Conservation (phyloP, 129 eudicot species). For the Flaveria ramosissima region DNA sequence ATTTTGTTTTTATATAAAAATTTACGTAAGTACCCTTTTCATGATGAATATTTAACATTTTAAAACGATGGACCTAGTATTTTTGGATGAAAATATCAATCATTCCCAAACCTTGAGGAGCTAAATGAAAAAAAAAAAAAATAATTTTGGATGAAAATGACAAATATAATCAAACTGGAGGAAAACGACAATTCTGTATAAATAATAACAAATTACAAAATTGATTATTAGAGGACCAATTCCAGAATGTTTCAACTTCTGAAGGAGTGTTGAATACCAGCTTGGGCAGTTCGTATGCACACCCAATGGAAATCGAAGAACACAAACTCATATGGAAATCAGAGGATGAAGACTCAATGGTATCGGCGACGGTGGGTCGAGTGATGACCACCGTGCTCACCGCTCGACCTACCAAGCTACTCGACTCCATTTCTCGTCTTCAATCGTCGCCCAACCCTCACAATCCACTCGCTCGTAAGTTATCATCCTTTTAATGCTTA, state of each 20-base stretch:
- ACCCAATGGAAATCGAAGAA: slow-evolving; percentile 38
- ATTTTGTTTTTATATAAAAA: no score
- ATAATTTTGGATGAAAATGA: no score
- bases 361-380: slow-evolving; percentile 67
- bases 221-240: no score
- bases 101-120: no score
- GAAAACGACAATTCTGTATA: no score
- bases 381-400: slow-evolving; percentile 65
- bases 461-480: slow-evolving; percentile 46
- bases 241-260: background rate
- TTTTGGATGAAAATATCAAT: no score
- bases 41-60: no score
- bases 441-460: slow-evolving; percentile 50
- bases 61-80: no score
- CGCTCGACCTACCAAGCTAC: slow-evolving; percentile 64
- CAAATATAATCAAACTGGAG: no score
- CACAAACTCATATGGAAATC: slow-evolving; percentile 35
- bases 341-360: slow-evolving; percentile 47
- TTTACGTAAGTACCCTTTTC: no score
- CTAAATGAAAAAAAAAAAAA: no score
- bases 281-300: slow-evolving; percentile 20
- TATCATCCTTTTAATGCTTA: background rate
- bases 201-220: no score
- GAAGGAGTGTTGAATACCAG: background rate
- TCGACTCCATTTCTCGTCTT: slow-evolving; percentile 65